These are phyloP conservation scores for Verbena officinalis DNA, from an alignment of 257 asterid species.

Conservation along the genomic window DNA sequence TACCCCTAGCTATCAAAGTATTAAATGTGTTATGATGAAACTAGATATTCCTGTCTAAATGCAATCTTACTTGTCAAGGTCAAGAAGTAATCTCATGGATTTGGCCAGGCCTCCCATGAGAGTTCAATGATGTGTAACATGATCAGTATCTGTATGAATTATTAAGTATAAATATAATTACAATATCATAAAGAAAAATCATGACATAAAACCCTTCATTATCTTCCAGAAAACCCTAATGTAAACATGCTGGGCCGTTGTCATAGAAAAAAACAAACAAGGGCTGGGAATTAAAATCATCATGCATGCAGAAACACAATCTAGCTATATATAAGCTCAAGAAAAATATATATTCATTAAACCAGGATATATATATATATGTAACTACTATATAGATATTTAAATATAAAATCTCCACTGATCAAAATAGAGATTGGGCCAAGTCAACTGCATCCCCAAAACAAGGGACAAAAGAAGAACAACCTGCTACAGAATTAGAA, in stretches of 20 bases:
- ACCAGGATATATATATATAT: not conserved
- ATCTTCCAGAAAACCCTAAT: constrained; percentile 5
- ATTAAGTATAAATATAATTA: too few relatives aligned
- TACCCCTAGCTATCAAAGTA: too few relatives aligned
- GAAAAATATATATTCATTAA: constrained; percentile 13
- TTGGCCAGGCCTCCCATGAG: not conserved
- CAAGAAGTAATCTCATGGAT: constrained; percentile 16
- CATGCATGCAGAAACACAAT: constrained; percentile 27
- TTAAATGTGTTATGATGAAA: not conserved
- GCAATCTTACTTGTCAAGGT: constrained; percentile 4
- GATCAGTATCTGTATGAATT: too few relatives aligned
- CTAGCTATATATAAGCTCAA: not conserved
- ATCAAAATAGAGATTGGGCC: constrained; percentile 50
- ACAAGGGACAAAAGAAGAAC: constrained; percentile 46
- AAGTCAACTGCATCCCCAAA: constrained; percentile 57
- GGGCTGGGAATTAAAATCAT: not conserved
- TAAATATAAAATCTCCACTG: not conserved
- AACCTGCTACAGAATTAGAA: constrained; percentile 25
- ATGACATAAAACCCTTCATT: not conserved
- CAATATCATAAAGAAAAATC: too few relatives aligned
- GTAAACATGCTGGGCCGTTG: not conserved
- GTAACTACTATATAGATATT: too few relatives aligned
- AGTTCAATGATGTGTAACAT: not conserved
- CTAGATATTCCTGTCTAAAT: constrained; percentile 19
- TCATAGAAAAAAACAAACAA: not conserved